phyloP scores from a whole-genome alignment of 2,329 filamentous ascomycete species.

The Penicillium corylophilum region DNA sequence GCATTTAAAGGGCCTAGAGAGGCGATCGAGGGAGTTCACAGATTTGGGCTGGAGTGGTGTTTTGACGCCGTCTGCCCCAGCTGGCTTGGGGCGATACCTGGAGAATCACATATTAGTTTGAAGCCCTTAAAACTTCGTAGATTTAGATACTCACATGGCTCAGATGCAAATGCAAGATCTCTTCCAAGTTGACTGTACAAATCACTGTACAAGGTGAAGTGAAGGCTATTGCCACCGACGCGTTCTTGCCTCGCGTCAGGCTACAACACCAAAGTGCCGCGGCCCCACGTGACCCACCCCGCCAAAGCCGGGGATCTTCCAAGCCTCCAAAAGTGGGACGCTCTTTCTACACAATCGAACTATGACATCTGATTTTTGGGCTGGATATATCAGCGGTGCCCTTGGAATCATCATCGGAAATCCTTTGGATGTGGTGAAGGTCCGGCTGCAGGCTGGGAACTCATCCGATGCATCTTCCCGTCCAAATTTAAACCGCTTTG shows the following conservation, averaged over 20 bases:
- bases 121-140: neutral
- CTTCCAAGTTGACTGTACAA: slow-evolving; percentile 7
- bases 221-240: slow-evolving; percentile 15
- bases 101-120: slow-evolving; percentile 6
- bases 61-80: slow-evolving; percentile 40
- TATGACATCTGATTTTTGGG: slow-evolving; percentile 92
- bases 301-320: slow-evolving; percentile 8
- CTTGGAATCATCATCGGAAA: slow-evolving; percentile 86
- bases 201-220: slow-evolving; percentile 1
- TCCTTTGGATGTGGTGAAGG: slow-evolving; percentile 76
- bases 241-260: slow-evolving; percentile 23
- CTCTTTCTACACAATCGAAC: slow-evolving; percentile 3
- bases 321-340: slow-evolving; percentile 1
- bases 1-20: slow-evolving; percentile 87
- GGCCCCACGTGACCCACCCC: slow-evolving; percentile 31
- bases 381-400: slow-evolving; percentile 84
- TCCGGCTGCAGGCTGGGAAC: slow-evolving; percentile 70
- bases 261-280: slow-evolving; percentile 35
- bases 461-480: slow-evolving; percentile 23
- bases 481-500: slow-evolving; percentile 32
- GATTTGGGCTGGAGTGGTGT: slow-evolving; percentile 46
- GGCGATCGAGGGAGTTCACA: slow-evolving; percentile 65
- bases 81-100: slow-evolving; percentile 44
- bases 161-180: neutral
- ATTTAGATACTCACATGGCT: slow-evolving; percentile 4